Evolutionary conservation across 1,284 basidiomycete genomes (phyloP).

Genomic region (Sanghuangporus weigelae): DNA sequence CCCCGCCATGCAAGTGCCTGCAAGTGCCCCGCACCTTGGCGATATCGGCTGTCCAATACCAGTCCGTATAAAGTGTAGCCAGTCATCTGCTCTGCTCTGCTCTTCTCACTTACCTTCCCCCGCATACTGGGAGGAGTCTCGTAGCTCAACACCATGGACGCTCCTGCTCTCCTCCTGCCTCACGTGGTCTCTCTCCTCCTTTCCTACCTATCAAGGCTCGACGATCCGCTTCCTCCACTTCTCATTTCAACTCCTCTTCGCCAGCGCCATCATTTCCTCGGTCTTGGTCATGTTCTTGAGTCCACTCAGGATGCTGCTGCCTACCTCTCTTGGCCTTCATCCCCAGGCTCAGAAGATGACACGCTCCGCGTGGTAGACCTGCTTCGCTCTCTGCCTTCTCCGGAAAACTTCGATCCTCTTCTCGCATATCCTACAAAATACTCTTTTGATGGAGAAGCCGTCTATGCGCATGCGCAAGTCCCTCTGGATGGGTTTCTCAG

Average conservation of each 20-base stretch:
- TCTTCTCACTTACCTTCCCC: not conserved
- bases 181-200: slow-evolving; percentile 44
- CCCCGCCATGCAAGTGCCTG: not conserved
- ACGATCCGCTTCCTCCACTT: slow-evolving; percentile 48
- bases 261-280: slow-evolving; percentile 63
- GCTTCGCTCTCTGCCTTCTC: slow-evolving; percentile 39
- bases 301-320: slow-evolving; percentile 45
- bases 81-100: not conserved
- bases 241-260: slow-evolving; percentile 54
- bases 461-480: slow-evolving; percentile 59
- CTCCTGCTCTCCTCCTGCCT: slow-evolving; percentile 32
- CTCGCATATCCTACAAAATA: slow-evolving; percentile 43
- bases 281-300: slow-evolving; percentile 46
- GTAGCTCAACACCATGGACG: not conserved
- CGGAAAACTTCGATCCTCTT: slow-evolving; percentile 33
- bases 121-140: not conserved
- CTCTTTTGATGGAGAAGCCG: slow-evolving; percentile 50
- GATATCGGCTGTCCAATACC: not conserved
- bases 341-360: slow-evolving; percentile 8
- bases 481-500: slow-evolving; percentile 21
- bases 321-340: slow-evolving; percentile 68
- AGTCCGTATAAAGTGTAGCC: not conserved
- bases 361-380: slow-evolving; percentile 37
- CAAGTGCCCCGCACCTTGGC: not conserved
- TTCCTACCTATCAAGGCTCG: slow-evolving; percentile 51